These are phyloP conservation scores for Cadophora gregata DNA, from an alignment of 2,329 filamentous ascomycete species.

Conservation along the genomic window DNA sequence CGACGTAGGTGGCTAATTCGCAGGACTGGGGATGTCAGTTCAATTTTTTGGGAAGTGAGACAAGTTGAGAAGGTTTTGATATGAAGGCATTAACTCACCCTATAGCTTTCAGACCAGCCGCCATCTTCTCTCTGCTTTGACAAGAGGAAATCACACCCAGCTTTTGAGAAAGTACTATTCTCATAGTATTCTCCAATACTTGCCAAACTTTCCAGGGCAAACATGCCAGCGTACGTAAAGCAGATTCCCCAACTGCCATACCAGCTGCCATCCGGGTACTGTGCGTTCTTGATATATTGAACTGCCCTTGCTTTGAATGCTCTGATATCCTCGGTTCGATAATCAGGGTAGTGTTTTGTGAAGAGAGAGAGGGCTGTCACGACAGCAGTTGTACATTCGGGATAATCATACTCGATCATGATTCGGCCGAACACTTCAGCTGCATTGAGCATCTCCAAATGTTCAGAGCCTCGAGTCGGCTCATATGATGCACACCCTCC, in stretches of 20 bases:
- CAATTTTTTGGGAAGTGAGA: constrained; percentile 26
- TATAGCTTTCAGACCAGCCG: constrained; percentile 96
- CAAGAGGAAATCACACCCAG: constrained; percentile 85
- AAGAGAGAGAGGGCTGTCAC: constrained; percentile 88
- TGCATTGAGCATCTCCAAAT: constrained; percentile 86
- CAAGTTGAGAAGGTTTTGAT: not conserved
- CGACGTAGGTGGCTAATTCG: constrained; percentile 75
- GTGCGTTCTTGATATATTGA: constrained; percentile 80
- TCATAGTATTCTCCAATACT: constrained; percentile 82
- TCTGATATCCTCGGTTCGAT: constrained; percentile 77
- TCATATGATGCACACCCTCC: constrained; percentile 94
- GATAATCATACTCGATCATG: constrained; percentile 99
- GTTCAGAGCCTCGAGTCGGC: constrained; percentile 75
- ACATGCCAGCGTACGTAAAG: constrained; percentile 97
- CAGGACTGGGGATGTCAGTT: constrained; percentile 75
- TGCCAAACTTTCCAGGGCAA: constrained; percentile 85
- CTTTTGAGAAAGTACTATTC: constrained; percentile 72
- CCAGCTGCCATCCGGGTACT: constrained; percentile 87
- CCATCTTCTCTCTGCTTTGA: constrained; percentile 86
- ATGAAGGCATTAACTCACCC: constrained; percentile 50
- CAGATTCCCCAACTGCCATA: constrained; percentile 98
- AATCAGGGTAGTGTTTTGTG: constrained; percentile 78
- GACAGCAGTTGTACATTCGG: constrained; percentile 95
- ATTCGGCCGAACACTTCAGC: constrained; percentile 96
- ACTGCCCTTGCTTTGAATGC: constrained; percentile 76